Evolutionary conservation across 345 rosid genomes (phyloP), one percentile per base, ranked within the genome.

Genomic region (Citrus mangshanensis): DNA sequence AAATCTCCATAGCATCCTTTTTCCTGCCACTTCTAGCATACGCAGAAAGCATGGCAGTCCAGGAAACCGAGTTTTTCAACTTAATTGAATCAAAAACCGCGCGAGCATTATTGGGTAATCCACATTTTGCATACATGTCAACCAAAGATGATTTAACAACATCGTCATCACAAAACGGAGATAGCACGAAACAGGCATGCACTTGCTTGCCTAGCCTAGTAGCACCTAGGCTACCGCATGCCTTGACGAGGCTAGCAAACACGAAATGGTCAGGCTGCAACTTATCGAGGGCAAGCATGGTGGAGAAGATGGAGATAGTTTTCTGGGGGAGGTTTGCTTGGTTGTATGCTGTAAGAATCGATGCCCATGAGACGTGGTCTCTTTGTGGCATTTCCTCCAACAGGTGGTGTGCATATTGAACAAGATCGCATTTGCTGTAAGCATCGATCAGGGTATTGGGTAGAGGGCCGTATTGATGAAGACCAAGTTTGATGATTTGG

Each of bases 101-200:
- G 34, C 86, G 86, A 73, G 91, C 93, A 74, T 55, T 62, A 32
- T 83, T 79, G 1, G 83, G 86, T 6, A 82, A 74, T 35, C 87
- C 90, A 56, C 90, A 89, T 86, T 93, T 93, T 7, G 95, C 80
- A 73, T 93, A 93, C 93, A 93, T 86, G 79, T 93, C 91, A 82
- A 93, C 93, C 73, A 93, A 76, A 66, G 97, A 89, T 9, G 94
- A 91, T 83, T 92, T 92, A 22, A 88, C 90, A 71, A 92, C 90
- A 81, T 86, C 91, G 65, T 92, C 97, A 61, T 82, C 75, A 14
- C 64, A 54, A 79, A 82, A 92, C 3, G 80, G 76, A 4, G 97
- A 91, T n/a, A 84, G 81, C 60, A 84, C 14, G 32, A 86, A 89
- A 42, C 49, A 81, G 24, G 85, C 87, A 75, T 93, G 97, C 61